Base-by-base conservation (phyloP, 2,329 filamentous ascomycete species). In the Chaetoscypha palmicola region DNA sequence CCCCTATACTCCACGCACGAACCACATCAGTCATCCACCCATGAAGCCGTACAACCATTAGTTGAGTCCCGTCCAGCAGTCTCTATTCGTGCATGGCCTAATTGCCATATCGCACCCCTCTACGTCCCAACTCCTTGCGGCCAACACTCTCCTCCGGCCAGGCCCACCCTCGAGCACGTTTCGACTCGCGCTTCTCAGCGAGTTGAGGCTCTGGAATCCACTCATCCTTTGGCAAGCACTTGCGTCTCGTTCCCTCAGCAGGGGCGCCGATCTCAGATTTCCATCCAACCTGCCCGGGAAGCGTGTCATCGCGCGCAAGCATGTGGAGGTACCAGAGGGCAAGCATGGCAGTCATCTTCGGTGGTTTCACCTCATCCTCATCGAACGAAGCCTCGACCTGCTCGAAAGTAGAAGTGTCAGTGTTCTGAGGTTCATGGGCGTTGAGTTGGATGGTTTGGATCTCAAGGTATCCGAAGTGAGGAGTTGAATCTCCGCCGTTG, bases 401-500 rank as follows among this genome's bases (percentile, higher is more conserved):
- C n/a, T n/a, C n/a, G n/a, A n/a, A n/a, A n/a, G n/a, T n/a, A 1
- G 14, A 42, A 8, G 38, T 43, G n/a, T 57, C 55, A 2, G 54
- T 47, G 22, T 19, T 31, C 8, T 16, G 38, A 2, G 45, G 48
- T 4, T 52, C 47, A 24, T 61, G 55, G 4, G 65, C 60, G n/a
- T 72, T 72, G 30, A 82, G 72, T 56, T 76, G 77, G 16, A 82
- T 72, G 33, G 70, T 74, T 14, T 71, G 68, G 21, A 94, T 74
- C 64, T 97, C 90, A 4, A 96, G 71, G 64, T 82, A 87, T n/a
- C 91, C 90, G 60, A 95, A 96, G 62, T 88, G 81, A 0, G 90
- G 90, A 1, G 80, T 79, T 31, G 73, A 67, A 58, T 74, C 82
- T 55, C 62, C 77, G 41, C 90, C 89, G 53, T 85, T 86, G 58